Conservation (phyloP, 1,284 basidiomycete genomes). For the Ganoderma multipileum region DNA sequence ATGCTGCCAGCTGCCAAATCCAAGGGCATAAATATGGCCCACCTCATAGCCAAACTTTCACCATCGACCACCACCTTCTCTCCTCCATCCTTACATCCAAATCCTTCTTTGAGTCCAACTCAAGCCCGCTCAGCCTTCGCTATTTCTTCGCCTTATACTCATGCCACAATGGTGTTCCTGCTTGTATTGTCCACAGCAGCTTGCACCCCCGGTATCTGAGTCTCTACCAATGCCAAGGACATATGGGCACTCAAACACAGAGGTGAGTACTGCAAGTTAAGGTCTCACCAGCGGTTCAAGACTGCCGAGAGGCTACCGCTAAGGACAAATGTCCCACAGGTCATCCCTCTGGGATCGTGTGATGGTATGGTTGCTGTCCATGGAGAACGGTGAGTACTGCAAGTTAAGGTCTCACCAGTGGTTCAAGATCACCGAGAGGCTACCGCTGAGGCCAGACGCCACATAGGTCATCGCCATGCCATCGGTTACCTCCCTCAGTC, state of each 20-base stretch:
- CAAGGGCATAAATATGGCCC: too few species aligned
- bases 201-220: not conserved
- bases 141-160: not conserved
- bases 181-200: too few species aligned
- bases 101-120: too few species aligned
- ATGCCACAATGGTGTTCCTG: not conserved
- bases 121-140: not conserved
- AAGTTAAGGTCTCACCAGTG: too few species aligned
- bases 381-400: too few species aligned
- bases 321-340: not conserved
- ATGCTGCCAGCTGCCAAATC: too few species aligned
- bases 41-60: not conserved
- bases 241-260: not conserved
- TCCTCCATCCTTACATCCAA: not conserved
- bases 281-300: too few species aligned
- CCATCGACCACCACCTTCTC: not conserved
- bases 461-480: not conserved
- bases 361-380: not conserved
- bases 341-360: too few species aligned
- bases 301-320: too few species aligned
- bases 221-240: too few species aligned
- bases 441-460: not conserved
- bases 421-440: too few species aligned
- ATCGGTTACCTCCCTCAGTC: not conserved
- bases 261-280: too few species aligned